A percentile compares a stretch with the other conserved stretches of the same genome.
Conservation (phyloP, 2,329 filamentous ascomycete species). For the Calonectria pseudoreteaudii region DNA sequence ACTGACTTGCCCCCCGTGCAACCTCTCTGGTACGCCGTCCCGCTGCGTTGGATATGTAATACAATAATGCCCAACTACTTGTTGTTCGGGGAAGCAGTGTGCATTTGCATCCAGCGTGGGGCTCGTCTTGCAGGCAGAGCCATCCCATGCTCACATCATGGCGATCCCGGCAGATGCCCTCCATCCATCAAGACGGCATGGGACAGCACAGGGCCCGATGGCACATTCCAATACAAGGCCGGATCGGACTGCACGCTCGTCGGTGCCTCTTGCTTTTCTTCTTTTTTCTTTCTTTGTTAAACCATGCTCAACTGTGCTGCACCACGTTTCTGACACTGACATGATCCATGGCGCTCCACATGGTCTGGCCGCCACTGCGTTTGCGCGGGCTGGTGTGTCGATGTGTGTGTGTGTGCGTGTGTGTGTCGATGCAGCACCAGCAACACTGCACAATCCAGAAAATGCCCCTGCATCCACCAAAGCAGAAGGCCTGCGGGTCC, state of each 20-base stretch:
- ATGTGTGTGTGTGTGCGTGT: slow-evolving; percentile 17
- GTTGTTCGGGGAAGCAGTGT: background rate
- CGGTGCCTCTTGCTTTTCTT: slow-evolving; percentile 20
- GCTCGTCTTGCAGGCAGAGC: slow-evolving; percentile 24
- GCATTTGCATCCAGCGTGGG: slow-evolving; percentile 7
- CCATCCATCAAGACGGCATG: background rate
- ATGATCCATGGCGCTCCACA: slow-evolving; percentile 25
- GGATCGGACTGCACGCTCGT: slow-evolving; percentile 2
- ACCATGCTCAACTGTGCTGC: slow-evolving; percentile 1
- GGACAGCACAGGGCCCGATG: background rate
- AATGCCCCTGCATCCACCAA: slow-evolving; percentile 32
- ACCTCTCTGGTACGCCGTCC: background rate
- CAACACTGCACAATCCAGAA: slow-evolving; percentile 4
- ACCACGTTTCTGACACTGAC: slow-evolving; percentile 21
- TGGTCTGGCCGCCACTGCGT: slow-evolving; percentile 16
- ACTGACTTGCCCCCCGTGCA: background rate
- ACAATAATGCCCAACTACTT: background rate
- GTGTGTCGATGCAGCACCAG: slow-evolving; percentile 16
- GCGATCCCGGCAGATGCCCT: slow-evolving; percentile 22
- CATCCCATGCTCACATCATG: slow-evolving; percentile 23
- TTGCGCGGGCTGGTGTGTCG: slow-evolving; percentile 2
- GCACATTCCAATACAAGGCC: slow-evolving; percentile 8
- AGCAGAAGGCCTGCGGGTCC: slow-evolving; percentile 20
- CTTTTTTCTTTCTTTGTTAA: no score
- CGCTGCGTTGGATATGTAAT: background rate